Evolutionary conservation across 2,329 filamentous ascomycete genomes (phyloP).

Genomic region (Venturia nashicola): DNA sequence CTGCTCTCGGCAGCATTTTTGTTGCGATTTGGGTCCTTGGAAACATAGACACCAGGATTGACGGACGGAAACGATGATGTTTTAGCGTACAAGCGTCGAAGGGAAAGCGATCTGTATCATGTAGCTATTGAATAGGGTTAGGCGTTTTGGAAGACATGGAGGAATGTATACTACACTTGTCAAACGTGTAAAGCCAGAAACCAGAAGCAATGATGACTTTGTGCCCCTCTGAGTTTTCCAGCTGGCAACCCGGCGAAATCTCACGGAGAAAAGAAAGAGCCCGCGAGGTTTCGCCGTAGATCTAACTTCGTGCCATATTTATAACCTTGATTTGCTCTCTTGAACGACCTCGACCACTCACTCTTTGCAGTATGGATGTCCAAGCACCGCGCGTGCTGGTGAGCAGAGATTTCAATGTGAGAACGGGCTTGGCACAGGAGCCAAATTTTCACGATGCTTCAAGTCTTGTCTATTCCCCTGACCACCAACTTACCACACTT

Average conservation of each 20-base stretch:
- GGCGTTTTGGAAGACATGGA: background rate
- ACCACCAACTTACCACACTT: background rate
- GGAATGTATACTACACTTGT: background rate
- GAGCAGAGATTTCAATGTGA: background rate
- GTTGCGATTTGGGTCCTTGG: constrained; percentile 62
- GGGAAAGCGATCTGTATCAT: background rate
- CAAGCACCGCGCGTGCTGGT: background rate
- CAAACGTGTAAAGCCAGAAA: background rate
- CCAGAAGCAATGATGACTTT: background rate
- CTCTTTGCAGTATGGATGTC: background rate
- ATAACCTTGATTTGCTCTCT: background rate
- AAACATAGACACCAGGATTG: constrained; percentile 71
- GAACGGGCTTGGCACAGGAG: background rate
- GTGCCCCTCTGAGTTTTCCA: background rate
- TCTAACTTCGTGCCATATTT: background rate
- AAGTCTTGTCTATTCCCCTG: background rate
- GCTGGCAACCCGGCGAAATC: background rate
- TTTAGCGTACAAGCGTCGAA: background rate
- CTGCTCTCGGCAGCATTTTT: constrained; percentile 62
- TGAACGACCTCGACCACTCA: background rate
- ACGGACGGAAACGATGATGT: constrained; percentile 33
- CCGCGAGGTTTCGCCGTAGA: background rate
- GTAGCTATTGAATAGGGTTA: background rate
- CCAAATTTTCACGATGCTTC: background rate
- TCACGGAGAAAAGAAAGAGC: background rate